Evolutionary conservation across 331 rosid species (phyloP).

Genomic region (Rosa hybrid): DNA sequence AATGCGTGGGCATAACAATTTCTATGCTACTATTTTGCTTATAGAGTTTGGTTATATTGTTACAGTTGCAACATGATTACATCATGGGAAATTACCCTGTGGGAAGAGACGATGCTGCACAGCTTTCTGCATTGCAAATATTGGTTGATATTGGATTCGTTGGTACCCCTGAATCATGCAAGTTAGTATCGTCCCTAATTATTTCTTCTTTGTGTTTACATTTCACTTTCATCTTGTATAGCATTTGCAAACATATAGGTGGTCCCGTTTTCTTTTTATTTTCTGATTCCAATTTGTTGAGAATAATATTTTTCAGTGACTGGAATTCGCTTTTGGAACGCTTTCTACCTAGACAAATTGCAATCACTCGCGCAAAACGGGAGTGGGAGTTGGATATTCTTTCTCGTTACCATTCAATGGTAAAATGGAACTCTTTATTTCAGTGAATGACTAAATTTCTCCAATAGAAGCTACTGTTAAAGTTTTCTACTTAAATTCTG

Average conservation of each 20-base stretch:
- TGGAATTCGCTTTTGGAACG: constrained; percentile 90
- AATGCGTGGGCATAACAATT: constrained; percentile 26
- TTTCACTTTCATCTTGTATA: not conserved
- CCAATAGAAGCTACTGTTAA: not conserved
- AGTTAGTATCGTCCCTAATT: constrained; percentile 51
- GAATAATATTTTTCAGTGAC: constrained; percentile 53
- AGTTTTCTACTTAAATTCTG: not conserved
- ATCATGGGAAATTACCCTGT: constrained; percentile 91
- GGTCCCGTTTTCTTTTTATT: not conserved
- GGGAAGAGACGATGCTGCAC: constrained; percentile 91
- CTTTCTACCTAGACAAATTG: constrained; percentile 87
- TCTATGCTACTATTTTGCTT: constrained; percentile 2
- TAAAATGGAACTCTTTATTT: constrained; percentile 29
- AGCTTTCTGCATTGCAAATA: constrained; percentile 88
- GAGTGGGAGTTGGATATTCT: constrained; percentile 97
- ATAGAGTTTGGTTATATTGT: constrained; percentile 30
- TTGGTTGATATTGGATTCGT: constrained; percentile 84
- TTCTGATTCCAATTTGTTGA: constrained; percentile 20
- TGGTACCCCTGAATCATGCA: constrained; percentile 73
- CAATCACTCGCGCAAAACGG: constrained; percentile 81
- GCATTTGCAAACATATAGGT: constrained; percentile 11
- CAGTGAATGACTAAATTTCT: not conserved
- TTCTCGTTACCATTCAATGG: constrained; percentile 80
- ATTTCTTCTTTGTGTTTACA: constrained; percentile 17
- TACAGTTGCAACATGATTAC: constrained; percentile 95